A percentile compares a stretch with the other conserved stretches of the same genome.
phyloP scores from a whole-genome alignment of 139 green algal species.

The Asterochloris erici region DNA sequence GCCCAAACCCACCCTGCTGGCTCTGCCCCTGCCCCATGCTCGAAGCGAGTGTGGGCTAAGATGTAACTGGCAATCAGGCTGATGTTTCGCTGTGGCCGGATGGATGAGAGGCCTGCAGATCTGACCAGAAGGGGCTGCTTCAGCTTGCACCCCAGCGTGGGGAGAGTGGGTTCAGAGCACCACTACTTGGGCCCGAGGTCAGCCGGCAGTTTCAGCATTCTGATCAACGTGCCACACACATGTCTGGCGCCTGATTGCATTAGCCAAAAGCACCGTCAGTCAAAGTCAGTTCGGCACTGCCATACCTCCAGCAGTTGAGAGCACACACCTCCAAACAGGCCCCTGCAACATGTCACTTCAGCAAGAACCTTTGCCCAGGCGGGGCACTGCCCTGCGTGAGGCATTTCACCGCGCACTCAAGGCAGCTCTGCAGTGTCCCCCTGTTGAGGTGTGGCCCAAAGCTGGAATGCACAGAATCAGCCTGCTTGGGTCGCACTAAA shows the following conservation, averaged over 20 bases:
- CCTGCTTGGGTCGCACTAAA: not conserved
- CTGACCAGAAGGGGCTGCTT: not conserved
- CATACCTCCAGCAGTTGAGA: not conserved
- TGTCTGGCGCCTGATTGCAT: not conserved
- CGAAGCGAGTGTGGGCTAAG: too few relatives aligned
- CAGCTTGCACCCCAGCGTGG: not conserved
- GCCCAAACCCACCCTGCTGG: slow-evolving; percentile 16
- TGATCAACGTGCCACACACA: not conserved
- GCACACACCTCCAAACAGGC: not conserved
- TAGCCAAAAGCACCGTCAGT: not conserved
- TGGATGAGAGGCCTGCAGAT: not conserved
- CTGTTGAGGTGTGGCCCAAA: not conserved
- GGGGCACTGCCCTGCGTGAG: slow-evolving; percentile 22
- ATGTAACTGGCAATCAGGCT: not conserved
- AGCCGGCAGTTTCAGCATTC: not conserved
- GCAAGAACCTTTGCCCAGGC: slow-evolving; percentile 1
- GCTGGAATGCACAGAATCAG: not conserved
- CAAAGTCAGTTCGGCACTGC: not conserved
- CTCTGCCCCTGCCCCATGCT: slow-evolving; percentile 29
- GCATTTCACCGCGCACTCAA: slow-evolving; percentile 33
- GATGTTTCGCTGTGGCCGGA: not conserved
- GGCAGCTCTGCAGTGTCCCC: slow-evolving; percentile 18
- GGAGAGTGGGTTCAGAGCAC: too few relatives aligned
- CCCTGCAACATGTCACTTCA: not conserved
- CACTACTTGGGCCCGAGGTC: not conserved